These are phyloP conservation scores for Patellifolia procumbens DNA, from an alignment of 179 eudicot species.

Conservation along the genomic window DNA sequence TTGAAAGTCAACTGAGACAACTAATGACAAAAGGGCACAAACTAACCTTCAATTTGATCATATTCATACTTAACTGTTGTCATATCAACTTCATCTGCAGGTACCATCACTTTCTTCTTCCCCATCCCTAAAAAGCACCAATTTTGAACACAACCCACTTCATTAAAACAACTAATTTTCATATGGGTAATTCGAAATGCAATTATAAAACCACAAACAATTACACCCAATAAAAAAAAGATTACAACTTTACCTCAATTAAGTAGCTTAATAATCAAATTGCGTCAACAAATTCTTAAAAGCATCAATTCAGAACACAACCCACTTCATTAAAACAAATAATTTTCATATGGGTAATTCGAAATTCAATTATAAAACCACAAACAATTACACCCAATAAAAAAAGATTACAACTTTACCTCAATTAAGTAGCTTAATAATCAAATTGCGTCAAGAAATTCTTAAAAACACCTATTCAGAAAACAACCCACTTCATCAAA, in stretches of 20 bases:
- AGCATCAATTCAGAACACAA: background rate
- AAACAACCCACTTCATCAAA: too few relatives aligned
- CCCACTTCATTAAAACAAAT: background rate
- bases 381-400: background rate
- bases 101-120: slow-evolving; percentile 68
- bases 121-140: slow-evolving; percentile 46
- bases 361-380: slow-evolving; percentile 7
- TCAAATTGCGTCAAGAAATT: too few relatives aligned
- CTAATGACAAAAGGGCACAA: background rate
- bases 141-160: background rate
- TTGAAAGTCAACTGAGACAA: background rate
- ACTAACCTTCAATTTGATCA: slow-evolving; percentile 58
- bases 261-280: background rate
- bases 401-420: slow-evolving; percentile 19
- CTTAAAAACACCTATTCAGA: too few relatives aligned
- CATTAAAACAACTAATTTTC: background rate
- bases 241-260: slow-evolving; percentile 17
- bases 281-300: too few relatives aligned
- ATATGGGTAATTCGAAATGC: slow-evolving; percentile 14
- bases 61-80: slow-evolving; percentile 55
- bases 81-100: slow-evolving; percentile 70
- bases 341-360: slow-evolving; percentile 6
- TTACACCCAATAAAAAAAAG: slow-evolving; percentile 12
- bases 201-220: background rate
- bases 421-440: background rate